Percentiles rank a stretch among this genome's conserved stretches.
These are phyloP conservation scores for Rhodamnia rubescens DNA, from an alignment of 345 rosid species.

Conservation along the genomic window DNA sequence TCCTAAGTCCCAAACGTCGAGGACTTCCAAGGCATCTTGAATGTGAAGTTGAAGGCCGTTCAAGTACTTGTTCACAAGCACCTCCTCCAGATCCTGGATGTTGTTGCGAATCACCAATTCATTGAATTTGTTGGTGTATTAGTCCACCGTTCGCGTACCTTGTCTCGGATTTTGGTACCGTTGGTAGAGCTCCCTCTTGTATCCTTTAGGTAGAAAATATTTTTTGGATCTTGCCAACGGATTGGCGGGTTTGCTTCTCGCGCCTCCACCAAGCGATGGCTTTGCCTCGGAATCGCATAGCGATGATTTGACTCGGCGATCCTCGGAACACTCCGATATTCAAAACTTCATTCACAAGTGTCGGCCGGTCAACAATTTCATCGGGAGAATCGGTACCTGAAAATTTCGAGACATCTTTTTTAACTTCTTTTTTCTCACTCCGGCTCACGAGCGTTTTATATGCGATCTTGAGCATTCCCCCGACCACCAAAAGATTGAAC, in stretches of 20 bases:
- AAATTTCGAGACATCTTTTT: not conserved
- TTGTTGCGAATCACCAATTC: too few species aligned
- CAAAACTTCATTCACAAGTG: not conserved
- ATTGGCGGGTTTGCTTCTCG: too few species aligned
- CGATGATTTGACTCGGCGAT: not conserved
- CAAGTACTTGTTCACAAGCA: too few species aligned
- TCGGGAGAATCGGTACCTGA: not conserved
- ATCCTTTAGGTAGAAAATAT: not conserved
- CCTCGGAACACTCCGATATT: not conserved
- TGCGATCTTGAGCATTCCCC: not conserved
- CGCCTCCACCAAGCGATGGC: too few species aligned
- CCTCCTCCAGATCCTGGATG: too few species aligned
- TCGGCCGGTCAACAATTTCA: not conserved
- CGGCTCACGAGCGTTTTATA: not conserved
- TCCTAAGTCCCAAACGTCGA: too few species aligned
- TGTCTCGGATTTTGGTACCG: not conserved
- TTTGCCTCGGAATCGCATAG: not conserved
- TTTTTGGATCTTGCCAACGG: too few species aligned
- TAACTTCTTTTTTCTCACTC: not conserved
- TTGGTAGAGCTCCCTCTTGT: too few species aligned
- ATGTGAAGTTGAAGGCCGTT: not conserved
- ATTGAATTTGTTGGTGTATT: too few species aligned
- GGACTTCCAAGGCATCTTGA: not conserved
- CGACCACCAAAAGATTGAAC: not conserved
- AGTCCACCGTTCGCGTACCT: not conserved